A percentile compares a stretch with the other conserved stretches of the same genome.
Conservation (phyloP, 2,329 filamentous ascomycete species). For the Pleomassaria siparia region DNA sequence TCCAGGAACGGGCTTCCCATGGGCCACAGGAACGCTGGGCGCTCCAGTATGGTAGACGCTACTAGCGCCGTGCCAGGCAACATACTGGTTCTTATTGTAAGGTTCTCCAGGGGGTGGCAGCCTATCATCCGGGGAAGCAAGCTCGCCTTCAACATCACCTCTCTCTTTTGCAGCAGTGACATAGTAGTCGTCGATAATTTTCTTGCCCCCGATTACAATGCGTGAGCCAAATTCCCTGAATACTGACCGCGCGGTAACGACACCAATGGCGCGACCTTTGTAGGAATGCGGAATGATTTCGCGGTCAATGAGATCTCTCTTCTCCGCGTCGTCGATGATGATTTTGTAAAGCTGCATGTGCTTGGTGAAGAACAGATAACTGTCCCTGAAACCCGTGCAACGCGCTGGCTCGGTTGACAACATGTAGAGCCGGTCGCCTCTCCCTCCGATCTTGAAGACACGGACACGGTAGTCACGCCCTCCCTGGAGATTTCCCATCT, state of each 20-base stretch:
- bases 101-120: constrained; percentile 73
- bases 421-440: constrained; percentile 92
- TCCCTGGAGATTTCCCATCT: constrained; percentile 76
- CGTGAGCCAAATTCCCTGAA: constrained; percentile 95
- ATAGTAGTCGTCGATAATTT: constrained; percentile 87
- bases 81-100: constrained; percentile 99
- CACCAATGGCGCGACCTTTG: constrained; percentile 95
- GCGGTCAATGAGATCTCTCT: constrained; percentile 91
- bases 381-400: constrained; percentile 95
- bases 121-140: constrained; percentile 86
- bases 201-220: constrained; percentile 88
- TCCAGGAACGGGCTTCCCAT: constrained; percentile 70
- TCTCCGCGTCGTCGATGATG: constrained; percentile 96
- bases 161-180: constrained; percentile 72
- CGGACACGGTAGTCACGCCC: constrained; percentile 92
- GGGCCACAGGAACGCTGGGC: constrained; percentile 73
- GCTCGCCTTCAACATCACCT: constrained; percentile 77
- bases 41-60: constrained; percentile 87
- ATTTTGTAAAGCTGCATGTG: constrained; percentile 97
- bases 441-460: constrained; percentile 85
- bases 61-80: constrained; percentile 97
- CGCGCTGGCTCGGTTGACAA: constrained; percentile 95
- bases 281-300: constrained; percentile 97
- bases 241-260: constrained; percentile 93
- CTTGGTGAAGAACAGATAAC: constrained; percentile 98